Percentiles rank a stretch among this genome's conserved stretches.
These are phyloP conservation scores for Mucor racemosus DNA, from an alignment of 371 early-diverging fungal species.

Conservation along the genomic window DNA sequence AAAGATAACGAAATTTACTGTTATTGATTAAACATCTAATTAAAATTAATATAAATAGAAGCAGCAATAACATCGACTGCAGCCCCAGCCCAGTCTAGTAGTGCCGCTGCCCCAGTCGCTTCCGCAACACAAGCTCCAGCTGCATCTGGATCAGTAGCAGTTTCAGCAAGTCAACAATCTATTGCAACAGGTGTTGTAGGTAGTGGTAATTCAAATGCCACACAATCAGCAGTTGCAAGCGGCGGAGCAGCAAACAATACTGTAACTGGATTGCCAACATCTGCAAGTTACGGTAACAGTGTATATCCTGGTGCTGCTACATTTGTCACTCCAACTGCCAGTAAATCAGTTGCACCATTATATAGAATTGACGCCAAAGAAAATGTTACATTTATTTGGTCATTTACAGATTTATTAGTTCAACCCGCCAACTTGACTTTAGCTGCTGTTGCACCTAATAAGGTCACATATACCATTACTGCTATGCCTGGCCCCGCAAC, in stretches of 20 bases:
- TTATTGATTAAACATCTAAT: background rate
- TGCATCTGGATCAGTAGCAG: background rate
- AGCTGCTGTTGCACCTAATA: slow-evolving; percentile 49
- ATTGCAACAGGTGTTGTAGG: background rate
- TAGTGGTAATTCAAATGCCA: background rate
- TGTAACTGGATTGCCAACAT: slow-evolving; percentile 40
- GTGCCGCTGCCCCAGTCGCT: background rate
- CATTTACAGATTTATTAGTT: slow-evolving; percentile 43
- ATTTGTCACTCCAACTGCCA: slow-evolving; percentile 46
- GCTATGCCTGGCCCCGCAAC: slow-evolving; percentile 42
- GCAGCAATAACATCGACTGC: background rate
- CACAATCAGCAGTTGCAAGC: background rate
- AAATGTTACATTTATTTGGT: slow-evolving; percentile 55
- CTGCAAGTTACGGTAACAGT: slow-evolving; percentile 44
- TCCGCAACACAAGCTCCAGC: slow-evolving; percentile 7
- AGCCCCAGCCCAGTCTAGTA: background rate
- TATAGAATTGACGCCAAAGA: slow-evolving; percentile 44
- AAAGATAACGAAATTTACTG: background rate
- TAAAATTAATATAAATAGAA: background rate
- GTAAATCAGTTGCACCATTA: slow-evolving; percentile 49
- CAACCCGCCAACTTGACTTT: slow-evolving; percentile 47
- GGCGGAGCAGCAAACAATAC: slow-evolving; percentile 20
- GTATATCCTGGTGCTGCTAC: slow-evolving; percentile 42
- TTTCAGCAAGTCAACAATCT: background rate
- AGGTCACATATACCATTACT: slow-evolving; percentile 46